Evolutionary conservation across 306 rosid species (phyloP), one percentile per base, ranked within the genome.

Genomic region (Vigna unguiculata): DNA sequence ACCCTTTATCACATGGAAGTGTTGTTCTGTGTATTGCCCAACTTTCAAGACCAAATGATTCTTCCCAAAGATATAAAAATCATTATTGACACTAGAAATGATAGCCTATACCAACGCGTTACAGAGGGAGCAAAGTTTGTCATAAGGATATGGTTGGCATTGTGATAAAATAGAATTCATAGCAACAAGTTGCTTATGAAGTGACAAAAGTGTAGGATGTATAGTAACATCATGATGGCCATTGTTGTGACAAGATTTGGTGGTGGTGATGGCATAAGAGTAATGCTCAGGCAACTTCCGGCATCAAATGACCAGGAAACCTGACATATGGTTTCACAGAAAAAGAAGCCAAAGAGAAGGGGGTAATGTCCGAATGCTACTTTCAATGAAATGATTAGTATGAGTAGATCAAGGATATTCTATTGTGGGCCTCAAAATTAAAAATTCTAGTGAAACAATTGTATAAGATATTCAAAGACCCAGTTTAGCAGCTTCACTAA

Each of bases 401-500:
- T 53, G 10, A 62, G 61, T 20, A 76, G 69, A 25, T 75, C 47
- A 7, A 69, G 60, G 21, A 63, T 47, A 61, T 69, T 69, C 32
- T 47, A 53, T 52, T 12, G n/a, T 11, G 20, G 59, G 41, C 58
- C 46, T 32, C 65, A 64, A 57, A n/a, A 38, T 54, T 48, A 60
- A 47, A 74, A 81, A 68, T 48, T 30, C 77, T 57, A 46, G 75
- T 15, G 74, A 63, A 75, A 69, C 20, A 62, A 61, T 52, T 57
- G 14, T 63, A 63, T 9, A 46, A 40, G 17, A 21, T 53, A 67
- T 63, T 66, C 48, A 32, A 25, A 51, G 65, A 47, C 58, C 34
- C 51, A 63, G 41, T 74, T 82, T 47, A 68, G 62, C 79, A 71
- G 54, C 72, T 62, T 57, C 76, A 83, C 94, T 57, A 63, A 93